Evolutionary conservation across 2,329 filamentous ascomycete genomes (phyloP), one percentile per base, ranked within the genome.

Genomic region (Arthrobotrys iridis): DNA sequence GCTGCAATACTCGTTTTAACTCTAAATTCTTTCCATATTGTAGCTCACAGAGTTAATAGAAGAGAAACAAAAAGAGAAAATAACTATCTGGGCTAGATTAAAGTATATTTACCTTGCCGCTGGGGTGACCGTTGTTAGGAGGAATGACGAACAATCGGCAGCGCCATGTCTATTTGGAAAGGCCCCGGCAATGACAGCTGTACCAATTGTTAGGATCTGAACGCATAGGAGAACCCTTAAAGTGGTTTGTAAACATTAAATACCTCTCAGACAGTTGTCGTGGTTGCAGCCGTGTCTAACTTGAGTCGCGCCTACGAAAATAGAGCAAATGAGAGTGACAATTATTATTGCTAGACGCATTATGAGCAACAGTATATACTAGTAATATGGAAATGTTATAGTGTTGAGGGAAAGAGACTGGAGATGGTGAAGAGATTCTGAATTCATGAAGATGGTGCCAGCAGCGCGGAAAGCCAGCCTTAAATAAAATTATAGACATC

Each of bases 231-330:
- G n/a, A n/a, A n/a, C n/a, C n/a, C n/a, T n/a, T n/a, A n/a, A n/a
- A n/a, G n/a, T n/a, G n/a, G n/a, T n/a, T n/a, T 30, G 1, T 50
- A 50, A 50, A 28, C 10, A 30, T 30, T 8, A n/a, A n/a, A 30
- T 50, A 63, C 58, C 58, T 46, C 41, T 28, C 10, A 63, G 41
- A 22, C 58, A 63, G 22, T 48, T 48, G 28, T 63, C 37, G 18
- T 22, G 41, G 2, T 24, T 50, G 18, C 58, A 63, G 18, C 28
- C 58, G 4, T 46, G 26, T 10, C 6, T 22, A 26, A 46, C 8
- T 26, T 46, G 20, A 24, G 11, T 26, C 8, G 43, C 43, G 1
- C 43, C 43, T n/a, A 10, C 43, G 8, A 46, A 4, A 46, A 46
- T 4, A 13, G 20, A 1, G 22, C 26, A 46, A 26, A 46, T 13